Evolutionary conservation across 1,284 basidiomycete genomes (phyloP), one percentile per base, ranked within the genome.

Genomic region (Leccinum fuscescens): DNA sequence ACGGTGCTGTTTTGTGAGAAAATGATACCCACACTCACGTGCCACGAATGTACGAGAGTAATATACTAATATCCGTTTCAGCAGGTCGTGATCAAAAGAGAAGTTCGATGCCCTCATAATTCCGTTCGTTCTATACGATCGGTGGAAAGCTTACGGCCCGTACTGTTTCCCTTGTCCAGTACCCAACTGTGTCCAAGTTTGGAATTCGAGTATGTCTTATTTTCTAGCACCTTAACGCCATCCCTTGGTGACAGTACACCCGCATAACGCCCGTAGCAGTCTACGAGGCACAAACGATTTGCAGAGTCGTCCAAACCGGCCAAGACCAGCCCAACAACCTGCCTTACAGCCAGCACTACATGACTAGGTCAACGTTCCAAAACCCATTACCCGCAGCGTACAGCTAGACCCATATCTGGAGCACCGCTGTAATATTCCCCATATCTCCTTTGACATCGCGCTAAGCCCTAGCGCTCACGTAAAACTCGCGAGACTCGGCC

Each of bases 381-480:
- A 17, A 8, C 9, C 42, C 42, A 44, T 44, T 20, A 44, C 17
- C 9, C 42, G 42, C 68, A 77, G 81, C 63, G 75, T 80, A 49
- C 78, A 81, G 57, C 76, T 86, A 37, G 85, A 86, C 65, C 83
- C 84, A 0, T 78, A 82, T 64, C 79, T 86, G 46, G 70, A 74
- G 59, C 83, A 84, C 65, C 68, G 71, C 17, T 67, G 71, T 12
- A 73, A 73, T 51, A 84, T 83, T 3, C 71, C 68, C 4, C 74
- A 82, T 2, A 65, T 86, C 9, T 71, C 74, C 54, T 85, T 83
- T 78, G 79, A 84, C 67, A 70, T 86, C 57, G 71, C 74, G 3
- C 64, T 64, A 17, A 65, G 69, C 37, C 54, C 54, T 9, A 61
- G 62, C 6, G 52, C 9, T 53, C 33, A 53, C 51, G 4, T 35